phyloP scores from a whole-genome alignment of 208 protist species.

The Trypanosoma avium region DNA sequence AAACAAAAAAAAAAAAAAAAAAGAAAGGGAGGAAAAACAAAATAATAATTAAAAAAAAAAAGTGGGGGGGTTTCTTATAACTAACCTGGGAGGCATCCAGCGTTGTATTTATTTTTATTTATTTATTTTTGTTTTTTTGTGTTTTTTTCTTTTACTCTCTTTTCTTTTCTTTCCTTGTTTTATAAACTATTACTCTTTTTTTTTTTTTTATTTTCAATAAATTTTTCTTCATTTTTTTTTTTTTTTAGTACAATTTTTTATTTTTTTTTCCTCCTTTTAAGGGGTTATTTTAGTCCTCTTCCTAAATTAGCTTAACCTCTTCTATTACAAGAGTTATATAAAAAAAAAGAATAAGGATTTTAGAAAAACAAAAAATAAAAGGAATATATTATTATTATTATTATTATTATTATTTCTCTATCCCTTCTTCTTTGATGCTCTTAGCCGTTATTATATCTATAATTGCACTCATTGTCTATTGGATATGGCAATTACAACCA shows the following conservation, averaged over 20 bases:
- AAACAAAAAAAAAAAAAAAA: background rate
- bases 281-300: too few species aligned
- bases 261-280: too few species aligned
- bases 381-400: slow-evolving; percentile 9
- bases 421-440: background rate
- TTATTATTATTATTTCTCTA: too few species aligned
- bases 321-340: too few species aligned
- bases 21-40: background rate
- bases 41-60: background rate
- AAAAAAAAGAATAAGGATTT: too few species aligned
- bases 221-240: background rate
- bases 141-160: background rate
- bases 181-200: slow-evolving; percentile 12
- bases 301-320: too few species aligned
- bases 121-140: background rate
- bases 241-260: too few species aligned
- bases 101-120: background rate
- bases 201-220: background rate
- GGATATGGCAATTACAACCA: slow-evolving; percentile 38
- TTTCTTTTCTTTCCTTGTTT: slow-evolving; percentile 1
- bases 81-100: background rate
- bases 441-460: background rate
- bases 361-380: slow-evolving; percentile 1
- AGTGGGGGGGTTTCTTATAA: background rate
- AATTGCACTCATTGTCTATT: slow-evolving; percentile 20